Conservation (phyloP, 176 grass and related monocot species). For the Paspalum vaginatum region DNA sequence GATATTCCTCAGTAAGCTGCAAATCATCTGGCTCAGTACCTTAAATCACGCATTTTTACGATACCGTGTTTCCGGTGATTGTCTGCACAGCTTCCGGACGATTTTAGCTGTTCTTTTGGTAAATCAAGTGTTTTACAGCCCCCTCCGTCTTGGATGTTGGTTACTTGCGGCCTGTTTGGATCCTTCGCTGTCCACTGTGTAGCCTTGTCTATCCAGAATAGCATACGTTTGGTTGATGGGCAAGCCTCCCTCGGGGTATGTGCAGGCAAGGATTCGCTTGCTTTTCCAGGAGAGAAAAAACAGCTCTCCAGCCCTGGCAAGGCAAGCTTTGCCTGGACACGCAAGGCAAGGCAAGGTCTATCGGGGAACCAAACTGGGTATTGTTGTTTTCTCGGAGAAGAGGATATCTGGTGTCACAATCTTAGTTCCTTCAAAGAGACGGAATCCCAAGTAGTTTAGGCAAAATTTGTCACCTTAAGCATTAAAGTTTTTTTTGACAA, state of each 20-base stretch:
- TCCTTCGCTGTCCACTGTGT: too few relatives aligned
- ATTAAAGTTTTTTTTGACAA: constrained; percentile 27
- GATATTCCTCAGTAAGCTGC: background rate
- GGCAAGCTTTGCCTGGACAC: too few relatives aligned
- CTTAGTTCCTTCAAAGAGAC: constrained; percentile 51
- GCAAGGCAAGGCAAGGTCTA: too few relatives aligned
- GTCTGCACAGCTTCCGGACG: background rate
- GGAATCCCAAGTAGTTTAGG: constrained; percentile 15
- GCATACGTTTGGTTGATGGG: too few relatives aligned
- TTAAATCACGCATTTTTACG: background rate
- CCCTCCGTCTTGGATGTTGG: constrained; percentile 17
- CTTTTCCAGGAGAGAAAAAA: too few relatives aligned
- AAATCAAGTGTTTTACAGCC: constrained; percentile 3
- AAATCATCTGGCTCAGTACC: background rate
- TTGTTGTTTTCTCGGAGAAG: constrained; percentile 7
- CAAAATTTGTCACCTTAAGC: constrained; percentile 40
- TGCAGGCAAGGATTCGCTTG: too few relatives aligned
- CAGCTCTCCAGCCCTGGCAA: too few relatives aligned
- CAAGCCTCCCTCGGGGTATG: too few relatives aligned
- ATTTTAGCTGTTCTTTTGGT: constrained; percentile 4
- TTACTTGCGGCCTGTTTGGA: background rate
- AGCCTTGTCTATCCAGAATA: too few relatives aligned
- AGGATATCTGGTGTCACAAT: constrained; percentile 38
- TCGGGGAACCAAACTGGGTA: too few relatives aligned
- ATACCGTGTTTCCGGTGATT: background rate